phyloP scores from a whole-genome alignment of 768 basidiomycete species.

The Paxillus rubicundulus region DNA sequence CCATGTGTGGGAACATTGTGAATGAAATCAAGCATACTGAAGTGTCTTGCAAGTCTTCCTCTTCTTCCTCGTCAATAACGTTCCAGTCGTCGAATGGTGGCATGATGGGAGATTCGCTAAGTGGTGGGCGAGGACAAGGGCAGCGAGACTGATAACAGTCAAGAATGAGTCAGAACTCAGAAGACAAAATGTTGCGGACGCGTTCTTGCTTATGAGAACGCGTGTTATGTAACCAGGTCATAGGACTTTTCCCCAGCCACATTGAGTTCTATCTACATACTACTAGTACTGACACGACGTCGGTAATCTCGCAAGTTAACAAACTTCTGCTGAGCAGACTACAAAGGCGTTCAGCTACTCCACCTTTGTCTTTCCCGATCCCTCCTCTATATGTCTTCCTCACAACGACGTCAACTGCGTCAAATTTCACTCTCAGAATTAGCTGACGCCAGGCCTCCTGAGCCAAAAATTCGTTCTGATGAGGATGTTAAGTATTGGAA shows the following conservation, averaged over 20 bases:
- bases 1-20: not conserved
- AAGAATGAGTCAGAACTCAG: slow-evolving; percentile 3
- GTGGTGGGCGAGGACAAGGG: not conserved
- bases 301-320: too few relatives aligned
- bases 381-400: slow-evolving; percentile 10
- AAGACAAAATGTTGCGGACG: not conserved
- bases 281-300: too few relatives aligned
- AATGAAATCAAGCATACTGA: slow-evolving; percentile 43
- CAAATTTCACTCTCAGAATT: slow-evolving; percentile 27
- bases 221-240: slow-evolving; percentile 27
- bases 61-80: slow-evolving; percentile 73
- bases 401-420: slow-evolving; percentile 29
- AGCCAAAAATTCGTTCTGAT: slow-evolving; percentile 66
- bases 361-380: not conserved
- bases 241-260: slow-evolving; percentile 14
- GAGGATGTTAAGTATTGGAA: slow-evolving; percentile 75
- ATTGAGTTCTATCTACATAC: not conserved
- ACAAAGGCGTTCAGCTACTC: too few relatives aligned
- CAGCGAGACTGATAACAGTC: not conserved
- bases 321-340: too few relatives aligned
- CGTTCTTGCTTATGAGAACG: slow-evolving; percentile 5
- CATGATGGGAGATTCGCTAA: slow-evolving; percentile 36
- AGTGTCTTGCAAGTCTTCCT: slow-evolving; percentile 73
- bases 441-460: slow-evolving; percentile 32
- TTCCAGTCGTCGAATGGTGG: slow-evolving; percentile 80